Evolutionary conservation across 768 basidiomycete species (phyloP), one percentile per base, ranked within the genome.

Genomic region (Hypsizygus marmoreus): DNA sequence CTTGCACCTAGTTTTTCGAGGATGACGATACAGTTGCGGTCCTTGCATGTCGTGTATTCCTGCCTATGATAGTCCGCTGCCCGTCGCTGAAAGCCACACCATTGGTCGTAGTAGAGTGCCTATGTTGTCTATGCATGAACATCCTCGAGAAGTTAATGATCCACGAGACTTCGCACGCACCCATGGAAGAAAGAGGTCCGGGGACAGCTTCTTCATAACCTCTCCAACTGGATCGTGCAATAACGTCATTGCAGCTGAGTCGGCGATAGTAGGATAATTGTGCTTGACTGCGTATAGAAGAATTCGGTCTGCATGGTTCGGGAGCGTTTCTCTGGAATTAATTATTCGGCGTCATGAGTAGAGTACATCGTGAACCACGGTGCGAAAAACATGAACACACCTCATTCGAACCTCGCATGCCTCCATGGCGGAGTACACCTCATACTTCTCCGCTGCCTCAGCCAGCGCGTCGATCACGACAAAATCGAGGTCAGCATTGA

Each of bases 261-360:
- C 47, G 6, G 60, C 43, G 8, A 61, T 47, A 13, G 47, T 53
- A 8, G 47, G 50, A 48, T 58, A 56, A 12, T 51, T 53, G 39
- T 62, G 57, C 11, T 46, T 55, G 7, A 51, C 47, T 14, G 60
- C 61, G 44, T 63, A 56, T 12, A 41, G 23, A 8, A 63, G 34
- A 6, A 62, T 40, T 9, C 59, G 54, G 12, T 52, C 19, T 0
- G 59, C 49, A 40, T 61, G 38, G 19, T 54, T 31, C 3, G 55
- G 39, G 2, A 56, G 30, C 23, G 50, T 30, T 14, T 50, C 45
- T 22, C 60, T 60, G 28, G 17, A 13, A 31, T 29, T 34, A 31
- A 4, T 12, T 19, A 23, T 24, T 36, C 11, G 24, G 36, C 28
- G 9, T 26, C 17, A n/a, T n/a, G n/a, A n/a, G n/a, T n/a, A n/a